Conservation (phyloP, 768 basidiomycete species). For the Candolleomyces eurysporus region DNA sequence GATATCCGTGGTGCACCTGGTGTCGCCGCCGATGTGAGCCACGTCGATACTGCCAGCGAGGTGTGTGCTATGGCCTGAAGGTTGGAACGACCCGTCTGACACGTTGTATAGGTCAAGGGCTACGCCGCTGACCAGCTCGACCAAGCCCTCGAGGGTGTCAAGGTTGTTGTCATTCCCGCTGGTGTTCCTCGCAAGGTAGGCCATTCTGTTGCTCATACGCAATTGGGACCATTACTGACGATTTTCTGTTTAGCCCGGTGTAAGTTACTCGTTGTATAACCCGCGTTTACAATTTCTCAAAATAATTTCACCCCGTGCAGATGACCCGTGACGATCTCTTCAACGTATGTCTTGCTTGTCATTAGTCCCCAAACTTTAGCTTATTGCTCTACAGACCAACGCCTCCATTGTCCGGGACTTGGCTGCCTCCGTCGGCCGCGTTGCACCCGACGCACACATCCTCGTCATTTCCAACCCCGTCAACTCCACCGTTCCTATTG, state of each 20-base stretch:
- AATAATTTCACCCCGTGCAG: slow-evolving; percentile 37
- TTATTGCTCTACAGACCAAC: slow-evolving; percentile 63
- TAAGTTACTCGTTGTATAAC: slow-evolving; percentile 44
- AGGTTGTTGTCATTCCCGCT: slow-evolving; percentile 97
- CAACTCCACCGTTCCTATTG: slow-evolving; percentile 97
- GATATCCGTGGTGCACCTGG: slow-evolving; percentile 96
- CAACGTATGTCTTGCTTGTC: slow-evolving; percentile 58
- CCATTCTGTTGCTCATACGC: slow-evolving; percentile 13
- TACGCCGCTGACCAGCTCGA: slow-evolving; percentile 87
- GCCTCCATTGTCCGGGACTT: slow-evolving; percentile 98
- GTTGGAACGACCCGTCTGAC: neutral
- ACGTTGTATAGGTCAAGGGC: slow-evolving; percentile 61
- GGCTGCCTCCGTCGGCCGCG: slow-evolving; percentile 81
- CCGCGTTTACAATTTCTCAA: slow-evolving; percentile 4
- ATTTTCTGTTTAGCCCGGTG: slow-evolving; percentile 62
- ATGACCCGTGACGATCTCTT: slow-evolving; percentile 98
- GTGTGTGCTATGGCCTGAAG: slow-evolving; percentile 39
- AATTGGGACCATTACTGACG: slow-evolving; percentile 19
- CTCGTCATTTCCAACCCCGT: slow-evolving; percentile 99
- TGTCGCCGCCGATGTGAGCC: slow-evolving; percentile 96
- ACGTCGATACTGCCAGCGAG: slow-evolving; percentile 84
- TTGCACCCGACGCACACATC: slow-evolving; percentile 87
- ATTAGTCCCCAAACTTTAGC: neutral
- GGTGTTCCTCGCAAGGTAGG: slow-evolving; percentile 96
- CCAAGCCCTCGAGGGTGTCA: slow-evolving; percentile 81